Conservation (phyloP, 805 yeast genomes). For the Candida nemodendra region DNA sequence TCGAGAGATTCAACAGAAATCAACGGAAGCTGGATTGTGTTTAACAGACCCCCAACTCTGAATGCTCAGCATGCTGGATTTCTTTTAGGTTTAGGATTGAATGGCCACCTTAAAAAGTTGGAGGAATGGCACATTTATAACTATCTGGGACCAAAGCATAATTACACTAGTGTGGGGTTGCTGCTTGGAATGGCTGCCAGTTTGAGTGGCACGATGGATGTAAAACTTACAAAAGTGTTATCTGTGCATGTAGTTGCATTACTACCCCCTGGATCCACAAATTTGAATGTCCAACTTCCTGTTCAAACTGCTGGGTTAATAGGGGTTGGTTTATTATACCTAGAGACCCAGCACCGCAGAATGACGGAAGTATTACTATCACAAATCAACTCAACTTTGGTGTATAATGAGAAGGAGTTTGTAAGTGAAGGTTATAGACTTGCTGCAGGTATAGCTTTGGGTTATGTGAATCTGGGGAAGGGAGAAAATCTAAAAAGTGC, state of each 20-base stretch:
- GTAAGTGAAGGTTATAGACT: constrained; percentile 79
- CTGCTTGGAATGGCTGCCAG: constrained; percentile 93
- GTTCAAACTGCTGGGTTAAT: constrained; percentile 91
- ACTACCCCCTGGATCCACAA: constrained; percentile 87
- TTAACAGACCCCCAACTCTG: constrained; percentile 69
- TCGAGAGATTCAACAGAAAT: constrained; percentile 67
- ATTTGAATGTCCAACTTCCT: constrained; percentile 73
- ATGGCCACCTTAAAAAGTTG: constrained; percentile 77
- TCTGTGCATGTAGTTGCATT: constrained; percentile 92
- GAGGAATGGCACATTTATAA: constrained; percentile 98
- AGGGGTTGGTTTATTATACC: constrained; percentile 84
- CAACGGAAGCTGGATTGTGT: constrained; percentile 88
- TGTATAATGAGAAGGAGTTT: constrained; percentile 52
- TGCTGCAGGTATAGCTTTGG: constrained; percentile 87
- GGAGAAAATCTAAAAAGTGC: constrained; percentile 53
- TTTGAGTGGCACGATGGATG: constrained; percentile 75
- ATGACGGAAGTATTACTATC: constrained; percentile 78
- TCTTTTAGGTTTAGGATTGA: constrained; percentile 84
- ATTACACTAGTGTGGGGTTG: constrained; percentile 80
- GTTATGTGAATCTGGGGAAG: constrained; percentile 77
- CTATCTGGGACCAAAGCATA: constrained; percentile 85
- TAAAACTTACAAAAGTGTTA: constrained; percentile 82
- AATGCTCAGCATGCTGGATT: constrained; percentile 93
- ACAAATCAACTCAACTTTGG: constrained; percentile 59
- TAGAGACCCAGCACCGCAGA: constrained; percentile 75